Conservation (phyloP, 768 basidiomycete species). For the Erythrobasidium yunnanense region DNA sequence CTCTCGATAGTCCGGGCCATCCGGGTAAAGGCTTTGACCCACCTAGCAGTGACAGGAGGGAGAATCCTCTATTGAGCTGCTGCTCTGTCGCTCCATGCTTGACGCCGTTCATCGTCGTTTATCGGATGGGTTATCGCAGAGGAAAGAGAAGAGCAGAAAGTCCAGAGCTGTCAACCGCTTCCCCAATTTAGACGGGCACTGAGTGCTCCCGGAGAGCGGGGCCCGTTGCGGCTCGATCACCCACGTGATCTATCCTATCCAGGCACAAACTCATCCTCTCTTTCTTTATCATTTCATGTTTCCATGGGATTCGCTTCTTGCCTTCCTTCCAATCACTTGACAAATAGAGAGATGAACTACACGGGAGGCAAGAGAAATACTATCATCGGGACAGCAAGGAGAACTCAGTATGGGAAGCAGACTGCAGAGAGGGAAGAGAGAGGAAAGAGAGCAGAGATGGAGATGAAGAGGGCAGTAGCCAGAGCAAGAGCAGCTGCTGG, state of each 20-base stretch:
- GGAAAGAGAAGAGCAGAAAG: too few relatives aligned
- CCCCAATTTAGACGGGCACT: too few relatives aligned
- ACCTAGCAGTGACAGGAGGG: constrained; percentile 8
- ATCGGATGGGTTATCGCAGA: too few relatives aligned
- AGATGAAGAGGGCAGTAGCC: background rate
- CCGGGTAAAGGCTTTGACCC: too few relatives aligned
- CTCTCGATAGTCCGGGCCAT: too few relatives aligned
- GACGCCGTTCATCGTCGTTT: too few relatives aligned
- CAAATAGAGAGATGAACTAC: background rate
- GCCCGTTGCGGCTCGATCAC: too few relatives aligned
- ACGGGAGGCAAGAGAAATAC: background rate
- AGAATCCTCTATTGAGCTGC: constrained; percentile 7
- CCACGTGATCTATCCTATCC: too few relatives aligned
- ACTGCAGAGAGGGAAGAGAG: background rate
- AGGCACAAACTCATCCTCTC: too few relatives aligned
- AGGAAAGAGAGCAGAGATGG: background rate
- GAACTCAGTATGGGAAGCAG: background rate
- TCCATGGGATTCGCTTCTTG: background rate
- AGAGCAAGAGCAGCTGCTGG: background rate
- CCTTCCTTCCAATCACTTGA: background rate
- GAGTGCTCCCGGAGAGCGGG: too few relatives aligned
- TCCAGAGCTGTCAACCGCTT: too few relatives aligned
- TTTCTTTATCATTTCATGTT: background rate
- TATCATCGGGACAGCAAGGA: background rate
- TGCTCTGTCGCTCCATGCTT: background rate